A percentile compares a stretch with the other conserved stretches of the same genome.
These are phyloP conservation scores for Xylaria telfairii DNA, from an alignment of 495 filamentous ascomycete species.

Conservation along the genomic window DNA sequence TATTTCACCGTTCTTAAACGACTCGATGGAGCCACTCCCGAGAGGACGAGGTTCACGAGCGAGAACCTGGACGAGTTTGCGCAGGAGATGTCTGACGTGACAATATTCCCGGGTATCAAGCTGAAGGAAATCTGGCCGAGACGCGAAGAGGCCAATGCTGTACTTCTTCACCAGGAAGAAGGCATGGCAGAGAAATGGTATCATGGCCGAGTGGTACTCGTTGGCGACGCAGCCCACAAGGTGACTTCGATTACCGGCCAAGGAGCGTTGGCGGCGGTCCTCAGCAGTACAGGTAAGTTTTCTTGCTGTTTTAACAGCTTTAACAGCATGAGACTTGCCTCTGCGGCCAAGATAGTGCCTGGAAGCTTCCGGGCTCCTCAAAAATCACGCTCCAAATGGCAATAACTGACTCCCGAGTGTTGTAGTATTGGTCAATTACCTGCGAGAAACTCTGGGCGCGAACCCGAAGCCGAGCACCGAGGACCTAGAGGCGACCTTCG, in stretches of 20 bases:
- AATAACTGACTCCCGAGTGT: too few relatives aligned
- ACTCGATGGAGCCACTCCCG: conserved; percentile 26
- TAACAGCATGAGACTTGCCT: too few relatives aligned
- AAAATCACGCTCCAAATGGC: too few relatives aligned
- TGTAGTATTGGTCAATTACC: conserved; percentile 38
- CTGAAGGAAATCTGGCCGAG: conserved; percentile 43
- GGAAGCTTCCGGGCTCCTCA: too few relatives aligned
- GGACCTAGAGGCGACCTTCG: conserved; percentile 24
- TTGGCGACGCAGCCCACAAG: conserved; percentile 62
- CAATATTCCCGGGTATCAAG: conserved; percentile 36
- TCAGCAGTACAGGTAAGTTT: too few relatives aligned
- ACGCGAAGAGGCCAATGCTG: conserved; percentile 13
- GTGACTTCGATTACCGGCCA: conserved; percentile 44
- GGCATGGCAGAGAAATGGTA: conserved; percentile 52
- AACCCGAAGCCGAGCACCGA: conserved; percentile 12
- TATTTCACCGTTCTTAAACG: conserved; percentile 48
- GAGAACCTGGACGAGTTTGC: conserved; percentile 43
- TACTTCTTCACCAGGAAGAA: conserved; percentile 45
- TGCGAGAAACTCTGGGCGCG: conserved; percentile 27
- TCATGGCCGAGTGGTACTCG: conserved; percentile 51
- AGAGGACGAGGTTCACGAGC: conserved; percentile 37
- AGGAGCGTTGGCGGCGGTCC: conserved; percentile 40
- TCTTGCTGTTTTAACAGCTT: too few relatives aligned
- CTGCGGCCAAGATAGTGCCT: too few relatives aligned
- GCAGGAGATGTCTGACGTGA: conserved; percentile 32